These are phyloP conservation scores for Blastobotrys aristatus DNA, from an alignment of 1,139 yeast genomes.

Conservation along the genomic window DNA sequence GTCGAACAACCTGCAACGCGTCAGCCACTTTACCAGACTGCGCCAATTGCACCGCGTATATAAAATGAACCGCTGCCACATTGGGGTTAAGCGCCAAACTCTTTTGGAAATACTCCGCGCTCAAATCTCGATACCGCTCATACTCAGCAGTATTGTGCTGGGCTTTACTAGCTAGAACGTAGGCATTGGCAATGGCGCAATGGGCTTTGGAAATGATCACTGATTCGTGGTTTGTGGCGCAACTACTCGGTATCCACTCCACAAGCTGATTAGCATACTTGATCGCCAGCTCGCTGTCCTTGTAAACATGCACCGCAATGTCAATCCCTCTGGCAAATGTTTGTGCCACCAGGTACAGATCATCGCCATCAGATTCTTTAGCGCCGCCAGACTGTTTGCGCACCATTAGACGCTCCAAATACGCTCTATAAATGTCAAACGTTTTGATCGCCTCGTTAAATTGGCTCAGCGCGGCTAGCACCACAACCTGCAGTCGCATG, in stretches of 20 bases:
- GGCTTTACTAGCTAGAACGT: constrained; percentile 10
- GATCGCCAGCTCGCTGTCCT: constrained; percentile 23
- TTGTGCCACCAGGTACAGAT: constrained; percentile 28
- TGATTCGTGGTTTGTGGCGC: constrained; percentile 15
- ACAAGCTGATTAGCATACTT: constrained; percentile 26
- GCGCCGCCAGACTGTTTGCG: constrained; percentile 25
- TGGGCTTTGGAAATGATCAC: constrained; percentile 10
- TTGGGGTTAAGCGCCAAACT: constrained; percentile 22
- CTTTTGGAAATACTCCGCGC: constrained; percentile 25
- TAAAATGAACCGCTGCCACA: constrained; percentile 22
- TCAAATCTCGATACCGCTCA: constrained; percentile 20
- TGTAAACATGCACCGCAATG: constrained; percentile 20
- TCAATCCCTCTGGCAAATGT: constrained; percentile 25
- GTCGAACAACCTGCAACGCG: constrained; percentile 34
- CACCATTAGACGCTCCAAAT: constrained; percentile 37
- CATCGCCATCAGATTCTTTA: constrained; percentile 23
- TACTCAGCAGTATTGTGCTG: constrained; percentile 21
- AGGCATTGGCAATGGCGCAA: constrained; percentile 13
- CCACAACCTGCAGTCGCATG: constrained; percentile 38
- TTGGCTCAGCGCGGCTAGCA: constrained; percentile 30
- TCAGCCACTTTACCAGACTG: constrained; percentile 23
- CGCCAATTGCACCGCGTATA: constrained; percentile 32
- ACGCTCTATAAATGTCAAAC: constrained; percentile 41
- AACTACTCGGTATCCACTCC: constrained; percentile 21
- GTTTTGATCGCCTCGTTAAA: constrained; percentile 39